Percentiles rank a stretch among this genome's conserved stretches.
Conservation (phyloP, 495 filamentous ascomycete genomes). For the Neurospora sp. region DNA sequence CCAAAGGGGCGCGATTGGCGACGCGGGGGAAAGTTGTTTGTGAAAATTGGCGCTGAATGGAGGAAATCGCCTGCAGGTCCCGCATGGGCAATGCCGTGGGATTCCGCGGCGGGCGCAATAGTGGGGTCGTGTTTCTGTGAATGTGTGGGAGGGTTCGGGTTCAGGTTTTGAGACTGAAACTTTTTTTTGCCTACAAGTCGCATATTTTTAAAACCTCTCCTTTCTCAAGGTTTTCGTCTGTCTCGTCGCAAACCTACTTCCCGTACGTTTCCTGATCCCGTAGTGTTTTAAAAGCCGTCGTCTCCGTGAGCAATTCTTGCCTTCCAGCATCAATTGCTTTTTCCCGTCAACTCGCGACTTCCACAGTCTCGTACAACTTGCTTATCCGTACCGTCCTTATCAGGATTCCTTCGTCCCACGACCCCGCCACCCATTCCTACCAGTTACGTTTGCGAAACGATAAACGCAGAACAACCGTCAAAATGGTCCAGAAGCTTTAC, state of each 20-base stretch:
- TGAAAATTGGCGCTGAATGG: neutral
- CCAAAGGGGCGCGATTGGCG: neutral
- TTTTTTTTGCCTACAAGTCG: neutral
- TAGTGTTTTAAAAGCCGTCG: neutral
- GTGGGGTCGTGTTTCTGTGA: neutral
- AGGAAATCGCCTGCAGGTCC: neutral
- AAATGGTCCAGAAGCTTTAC: slow-evolving; percentile 83
- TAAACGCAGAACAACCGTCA: slow-evolving; percentile 13
- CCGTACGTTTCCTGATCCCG: neutral
- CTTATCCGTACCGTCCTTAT: neutral
- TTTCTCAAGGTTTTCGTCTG: neutral
- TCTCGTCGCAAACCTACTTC: neutral
- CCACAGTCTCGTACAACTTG: neutral
- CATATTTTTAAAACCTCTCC: neutral
- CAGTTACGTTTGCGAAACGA: neutral
- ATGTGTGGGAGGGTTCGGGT: neutral
- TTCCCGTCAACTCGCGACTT: neutral
- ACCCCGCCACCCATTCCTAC: neutral
- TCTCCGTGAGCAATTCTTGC: neutral
- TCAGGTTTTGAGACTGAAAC: neutral
- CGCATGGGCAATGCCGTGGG: neutral
- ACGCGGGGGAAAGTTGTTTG: neutral
- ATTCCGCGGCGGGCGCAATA: neutral
- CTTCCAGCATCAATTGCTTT: neutral
- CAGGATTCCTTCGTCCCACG: neutral